phyloP scores from a whole-genome alignment of 2,329 filamentous ascomycete species.

The Pyrenochaeta sp. region DNA sequence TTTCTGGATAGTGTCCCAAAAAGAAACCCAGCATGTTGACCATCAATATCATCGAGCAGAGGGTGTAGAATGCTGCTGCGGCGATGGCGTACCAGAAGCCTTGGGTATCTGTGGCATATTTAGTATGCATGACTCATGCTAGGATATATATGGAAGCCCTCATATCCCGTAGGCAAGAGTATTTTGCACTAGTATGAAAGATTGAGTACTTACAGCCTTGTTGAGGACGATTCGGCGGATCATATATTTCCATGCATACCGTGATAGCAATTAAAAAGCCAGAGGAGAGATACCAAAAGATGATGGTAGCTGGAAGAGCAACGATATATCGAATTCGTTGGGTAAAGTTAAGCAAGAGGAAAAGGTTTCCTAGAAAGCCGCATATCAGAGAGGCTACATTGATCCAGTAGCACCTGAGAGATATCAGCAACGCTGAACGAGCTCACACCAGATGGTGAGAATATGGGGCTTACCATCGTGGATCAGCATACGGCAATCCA shows the following conservation, averaged over 20 bases:
- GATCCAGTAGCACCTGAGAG: slow-evolving; percentile 64
- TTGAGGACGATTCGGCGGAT: slow-evolving; percentile 57
- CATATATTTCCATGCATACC: slow-evolving; percentile 70
- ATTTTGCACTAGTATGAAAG: slow-evolving; percentile 30
- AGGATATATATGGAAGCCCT: too few species aligned
- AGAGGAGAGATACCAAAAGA: slow-evolving; percentile 75
- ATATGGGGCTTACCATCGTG: slow-evolving; percentile 66
- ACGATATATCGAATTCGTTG: slow-evolving; percentile 79
- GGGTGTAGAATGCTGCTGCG: slow-evolving; percentile 79
- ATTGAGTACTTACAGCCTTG: slow-evolving; percentile 50
- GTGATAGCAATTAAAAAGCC: slow-evolving; percentile 72
- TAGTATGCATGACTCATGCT: too few species aligned
- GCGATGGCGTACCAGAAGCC: slow-evolving; percentile 89
- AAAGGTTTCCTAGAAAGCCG: slow-evolving; percentile 80
- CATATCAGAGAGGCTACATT: slow-evolving; percentile 81
- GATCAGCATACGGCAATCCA: slow-evolving; percentile 70
- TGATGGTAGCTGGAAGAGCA: slow-evolving; percentile 83
- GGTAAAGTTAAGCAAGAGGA: slow-evolving; percentile 88
- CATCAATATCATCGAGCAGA: slow-evolving; percentile 78
- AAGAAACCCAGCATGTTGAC: slow-evolving; percentile 82
- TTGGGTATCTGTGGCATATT: slow-evolving; percentile 65
- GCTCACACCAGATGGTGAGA: background rate
- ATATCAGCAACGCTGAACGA: background rate
- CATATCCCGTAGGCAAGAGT: background rate
- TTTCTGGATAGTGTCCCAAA: slow-evolving; percentile 76